phyloP scores from a whole-genome alignment of 441 rosid genomes.

The Euphorbia celastroides region DNA sequence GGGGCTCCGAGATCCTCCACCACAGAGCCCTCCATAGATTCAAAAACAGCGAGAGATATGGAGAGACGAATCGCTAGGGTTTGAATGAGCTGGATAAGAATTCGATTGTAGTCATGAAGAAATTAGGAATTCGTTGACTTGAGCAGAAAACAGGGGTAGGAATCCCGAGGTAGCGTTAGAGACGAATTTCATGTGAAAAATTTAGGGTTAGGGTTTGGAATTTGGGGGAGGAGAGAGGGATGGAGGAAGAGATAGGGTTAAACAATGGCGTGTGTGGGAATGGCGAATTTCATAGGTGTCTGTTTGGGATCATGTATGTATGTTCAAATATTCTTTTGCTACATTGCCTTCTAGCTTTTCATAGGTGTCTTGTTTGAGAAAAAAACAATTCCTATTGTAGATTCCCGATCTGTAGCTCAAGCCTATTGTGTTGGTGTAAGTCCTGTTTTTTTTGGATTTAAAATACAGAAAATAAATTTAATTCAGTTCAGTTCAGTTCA shows the following conservation, averaged over 20 bases:
- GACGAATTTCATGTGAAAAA: slow-evolving; percentile 19
- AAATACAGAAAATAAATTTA: too few species aligned
- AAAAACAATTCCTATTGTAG: too few species aligned
- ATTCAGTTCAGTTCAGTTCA: too few species aligned
- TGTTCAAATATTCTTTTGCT: neutral
- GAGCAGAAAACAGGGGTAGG: neutral
- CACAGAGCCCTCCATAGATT: slow-evolving; percentile 64
- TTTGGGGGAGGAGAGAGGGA: slow-evolving; percentile 7
- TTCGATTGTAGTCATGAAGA: slow-evolving; percentile 22
- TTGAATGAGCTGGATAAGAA: slow-evolving; percentile 3
- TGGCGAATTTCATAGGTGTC: slow-evolving; percentile 24
- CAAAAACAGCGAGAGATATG: neutral
- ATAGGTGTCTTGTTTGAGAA: too few species aligned
- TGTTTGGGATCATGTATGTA: neutral
- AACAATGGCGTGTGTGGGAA: slow-evolving; percentile 20
- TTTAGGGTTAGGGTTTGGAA: slow-evolving; percentile 34
- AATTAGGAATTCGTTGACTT: neutral
- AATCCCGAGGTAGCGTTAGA: neutral
- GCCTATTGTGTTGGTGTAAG: too few species aligned
- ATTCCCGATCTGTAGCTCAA: too few species aligned
- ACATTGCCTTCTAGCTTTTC: neutral
- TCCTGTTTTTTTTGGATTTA: too few species aligned
- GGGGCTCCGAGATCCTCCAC: slow-evolving; percentile 68
- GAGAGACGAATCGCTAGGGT: slow-evolving; percentile 19
- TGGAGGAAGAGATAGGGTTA: slow-evolving; percentile 18